Conservation (phyloP, 768 basidiomycete species). For the Boletus patriciae region DNA sequence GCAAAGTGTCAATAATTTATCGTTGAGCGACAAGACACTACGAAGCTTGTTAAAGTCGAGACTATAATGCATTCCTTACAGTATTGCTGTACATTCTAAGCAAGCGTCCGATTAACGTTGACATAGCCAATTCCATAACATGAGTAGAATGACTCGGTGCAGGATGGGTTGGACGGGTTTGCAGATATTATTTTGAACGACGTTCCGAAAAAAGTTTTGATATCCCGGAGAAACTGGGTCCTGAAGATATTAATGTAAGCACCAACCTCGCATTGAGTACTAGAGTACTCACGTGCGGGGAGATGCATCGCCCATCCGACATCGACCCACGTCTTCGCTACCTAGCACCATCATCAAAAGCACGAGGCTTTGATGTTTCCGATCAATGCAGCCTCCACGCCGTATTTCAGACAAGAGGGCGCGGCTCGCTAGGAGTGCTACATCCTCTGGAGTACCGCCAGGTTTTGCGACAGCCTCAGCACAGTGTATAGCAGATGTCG, state of each 20-base stretch:
- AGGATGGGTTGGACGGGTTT: slow-evolving; percentile 50
- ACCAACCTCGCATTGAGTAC: background rate
- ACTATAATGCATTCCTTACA: background rate
- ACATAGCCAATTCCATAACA: slow-evolving; percentile 92
- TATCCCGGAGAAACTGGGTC: slow-evolving; percentile 87
- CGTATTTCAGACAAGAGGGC: slow-evolving; percentile 76
- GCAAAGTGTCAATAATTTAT: slow-evolving; percentile 76
- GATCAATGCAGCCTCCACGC: slow-evolving; percentile 87
- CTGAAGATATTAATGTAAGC: slow-evolving; percentile 41
- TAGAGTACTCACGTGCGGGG: slow-evolving; percentile 67
- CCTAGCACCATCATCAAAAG: slow-evolving; percentile 93
- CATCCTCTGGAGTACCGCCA: slow-evolving; percentile 87
- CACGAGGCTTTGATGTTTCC: slow-evolving; percentile 83
- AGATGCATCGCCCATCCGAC: slow-evolving; percentile 82
- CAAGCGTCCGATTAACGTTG: slow-evolving; percentile 80
- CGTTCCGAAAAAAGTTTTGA: slow-evolving; percentile 81
- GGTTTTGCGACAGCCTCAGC: slow-evolving; percentile 84
- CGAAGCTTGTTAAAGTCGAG: background rate
- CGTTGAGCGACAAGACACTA: slow-evolving; percentile 42
- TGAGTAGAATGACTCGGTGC: slow-evolving; percentile 71
- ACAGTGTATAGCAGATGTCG: slow-evolving; percentile 84
- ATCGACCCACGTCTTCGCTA: slow-evolving; percentile 93
- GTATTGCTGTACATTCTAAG: slow-evolving; percentile 36
- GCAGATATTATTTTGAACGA: slow-evolving; percentile 86
- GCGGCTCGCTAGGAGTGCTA: slow-evolving; percentile 79